phyloP scores from a whole-genome alignment of 2,329 filamentous ascomycete genomes.

The Hyphodiscus sp. region DNA sequence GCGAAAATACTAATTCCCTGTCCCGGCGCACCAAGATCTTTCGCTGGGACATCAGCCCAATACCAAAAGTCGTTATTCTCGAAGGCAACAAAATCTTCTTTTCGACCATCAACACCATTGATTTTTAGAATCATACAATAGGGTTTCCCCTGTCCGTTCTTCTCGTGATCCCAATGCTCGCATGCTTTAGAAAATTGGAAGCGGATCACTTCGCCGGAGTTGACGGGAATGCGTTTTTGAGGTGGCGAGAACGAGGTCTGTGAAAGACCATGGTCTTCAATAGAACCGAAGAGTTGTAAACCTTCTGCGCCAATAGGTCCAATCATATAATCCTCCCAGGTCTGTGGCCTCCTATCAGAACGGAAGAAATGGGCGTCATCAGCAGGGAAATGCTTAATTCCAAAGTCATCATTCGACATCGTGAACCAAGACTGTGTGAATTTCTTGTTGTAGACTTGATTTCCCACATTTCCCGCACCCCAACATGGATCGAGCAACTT shows the following conservation, averaged over 20 bases:
- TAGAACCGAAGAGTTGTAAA: slow-evolving; percentile 40
- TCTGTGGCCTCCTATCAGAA: slow-evolving; percentile 57
- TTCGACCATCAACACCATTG: slow-evolving; percentile 58
- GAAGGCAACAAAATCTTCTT: slow-evolving; percentile 63
- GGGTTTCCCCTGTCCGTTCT: slow-evolving; percentile 57
- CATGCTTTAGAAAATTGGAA: slow-evolving; percentile 80
- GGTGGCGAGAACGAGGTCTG: slow-evolving; percentile 56
- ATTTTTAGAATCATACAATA: slow-evolving; percentile 66
- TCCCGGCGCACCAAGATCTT: slow-evolving; percentile 61
- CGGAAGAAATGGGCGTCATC: slow-evolving; percentile 67
- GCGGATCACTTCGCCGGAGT: slow-evolving; percentile 54
- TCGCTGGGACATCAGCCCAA: slow-evolving; percentile 68
- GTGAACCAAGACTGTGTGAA: slow-evolving; percentile 62
- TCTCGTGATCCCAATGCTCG: slow-evolving; percentile 73
- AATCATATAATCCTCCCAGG: slow-evolving; percentile 78
- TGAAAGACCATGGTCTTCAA: slow-evolving; percentile 45
- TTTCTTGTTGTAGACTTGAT: slow-evolving; percentile 52
- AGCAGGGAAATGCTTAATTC: slow-evolving; percentile 69
- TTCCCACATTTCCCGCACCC: slow-evolving; percentile 71
- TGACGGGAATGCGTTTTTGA: slow-evolving; percentile 52
- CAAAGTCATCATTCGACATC: slow-evolving; percentile 70
- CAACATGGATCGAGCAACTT: slow-evolving; percentile 89
- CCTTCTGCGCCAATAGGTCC: slow-evolving; percentile 48
- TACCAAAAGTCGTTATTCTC: slow-evolving; percentile 74
- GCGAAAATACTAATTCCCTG: slow-evolving; percentile 60